phyloP scores from a whole-genome alignment of 805 yeast species.

The Kodamaea nitidulidarum region DNA sequence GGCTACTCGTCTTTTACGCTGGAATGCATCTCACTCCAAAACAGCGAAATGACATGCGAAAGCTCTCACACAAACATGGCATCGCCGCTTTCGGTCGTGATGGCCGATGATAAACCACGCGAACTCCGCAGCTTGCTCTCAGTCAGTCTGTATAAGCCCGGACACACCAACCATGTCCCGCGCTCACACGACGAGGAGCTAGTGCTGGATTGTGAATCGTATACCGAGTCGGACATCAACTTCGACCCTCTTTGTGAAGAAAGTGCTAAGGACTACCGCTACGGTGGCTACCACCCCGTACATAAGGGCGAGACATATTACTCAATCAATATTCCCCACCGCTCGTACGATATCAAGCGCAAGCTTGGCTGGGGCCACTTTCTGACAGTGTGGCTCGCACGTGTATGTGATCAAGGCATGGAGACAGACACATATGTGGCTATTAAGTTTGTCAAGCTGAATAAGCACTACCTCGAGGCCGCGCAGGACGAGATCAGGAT shows the following conservation, averaged over 20 bases:
- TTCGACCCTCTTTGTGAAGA: slow-evolving; percentile 42
- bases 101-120: slow-evolving; percentile 1
- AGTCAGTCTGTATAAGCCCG: slow-evolving; percentile 1
- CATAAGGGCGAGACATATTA: slow-evolving; percentile 52
- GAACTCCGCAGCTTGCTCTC: slow-evolving; percentile 6
- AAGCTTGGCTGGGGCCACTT: slow-evolving; percentile 73
- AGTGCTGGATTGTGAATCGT: slow-evolving; percentile 11
- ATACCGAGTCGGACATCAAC: slow-evolving; percentile 25
- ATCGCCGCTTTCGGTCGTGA: slow-evolving; percentile 1
- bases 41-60: slow-evolving; percentile 34
- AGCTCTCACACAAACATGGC: slow-evolving; percentile 3
- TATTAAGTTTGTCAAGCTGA: slow-evolving; percentile 56
- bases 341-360: slow-evolving; percentile 45
- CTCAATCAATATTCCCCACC: slow-evolving; percentile 28
- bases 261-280: slow-evolving; percentile 46
- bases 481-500: slow-evolving; percentile 60
- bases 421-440: slow-evolving; percentile 44
- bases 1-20: slow-evolving; percentile 29
- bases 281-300: slow-evolving; percentile 67
- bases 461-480: slow-evolving; percentile 53
- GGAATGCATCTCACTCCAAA: slow-evolving; percentile 35
- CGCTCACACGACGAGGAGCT: slow-evolving; percentile 1
- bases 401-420: slow-evolving; percentile 10
- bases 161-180: not conserved
- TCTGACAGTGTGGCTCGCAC: slow-evolving; percentile 67